Conservation (phyloP, 169 alveolate genomes). For the Amoebophrya sp. region DNA sequence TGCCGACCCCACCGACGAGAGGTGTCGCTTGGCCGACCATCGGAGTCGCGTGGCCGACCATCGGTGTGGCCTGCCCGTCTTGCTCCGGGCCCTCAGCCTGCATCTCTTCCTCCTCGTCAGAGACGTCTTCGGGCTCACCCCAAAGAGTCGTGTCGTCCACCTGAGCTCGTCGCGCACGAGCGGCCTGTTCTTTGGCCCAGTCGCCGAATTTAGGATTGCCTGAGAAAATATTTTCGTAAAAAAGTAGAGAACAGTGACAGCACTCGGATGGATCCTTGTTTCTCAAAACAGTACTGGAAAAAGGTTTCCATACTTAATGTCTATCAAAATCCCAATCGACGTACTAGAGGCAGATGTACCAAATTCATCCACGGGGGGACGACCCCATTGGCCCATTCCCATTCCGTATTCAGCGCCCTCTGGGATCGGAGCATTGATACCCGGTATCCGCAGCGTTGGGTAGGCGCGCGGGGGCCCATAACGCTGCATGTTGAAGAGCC, state of each 20-base stretch:
- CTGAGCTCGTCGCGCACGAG: neutral
- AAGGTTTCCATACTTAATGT: neutral
- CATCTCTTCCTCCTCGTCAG: neutral
- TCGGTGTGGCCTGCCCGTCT: neutral
- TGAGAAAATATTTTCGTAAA: too few species aligned
- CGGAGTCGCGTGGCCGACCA: neutral
- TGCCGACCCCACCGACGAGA: neutral
- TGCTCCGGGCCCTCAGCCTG: neutral
- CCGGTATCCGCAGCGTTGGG: constrained; percentile 91
- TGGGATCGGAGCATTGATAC: constrained; percentile 83
- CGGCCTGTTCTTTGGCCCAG: neutral
- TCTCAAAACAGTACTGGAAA: too few species aligned
- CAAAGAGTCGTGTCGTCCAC: neutral
- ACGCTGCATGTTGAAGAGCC: constrained; percentile 94
- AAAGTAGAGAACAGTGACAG: too few species aligned
- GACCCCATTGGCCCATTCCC: constrained; percentile 81
- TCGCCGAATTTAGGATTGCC: neutral
- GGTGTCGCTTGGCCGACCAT: neutral
- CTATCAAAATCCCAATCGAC: neutral
- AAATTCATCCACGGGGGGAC: neutral
- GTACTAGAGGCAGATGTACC: neutral
- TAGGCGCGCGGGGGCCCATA: constrained; percentile 97
- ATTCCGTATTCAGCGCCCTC: constrained; percentile 68
- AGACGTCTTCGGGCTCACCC: neutral
- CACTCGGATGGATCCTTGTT: too few species aligned